Conservation (phyloP, 805 yeast genomes). For the Candida ascalaphidarum region DNA sequence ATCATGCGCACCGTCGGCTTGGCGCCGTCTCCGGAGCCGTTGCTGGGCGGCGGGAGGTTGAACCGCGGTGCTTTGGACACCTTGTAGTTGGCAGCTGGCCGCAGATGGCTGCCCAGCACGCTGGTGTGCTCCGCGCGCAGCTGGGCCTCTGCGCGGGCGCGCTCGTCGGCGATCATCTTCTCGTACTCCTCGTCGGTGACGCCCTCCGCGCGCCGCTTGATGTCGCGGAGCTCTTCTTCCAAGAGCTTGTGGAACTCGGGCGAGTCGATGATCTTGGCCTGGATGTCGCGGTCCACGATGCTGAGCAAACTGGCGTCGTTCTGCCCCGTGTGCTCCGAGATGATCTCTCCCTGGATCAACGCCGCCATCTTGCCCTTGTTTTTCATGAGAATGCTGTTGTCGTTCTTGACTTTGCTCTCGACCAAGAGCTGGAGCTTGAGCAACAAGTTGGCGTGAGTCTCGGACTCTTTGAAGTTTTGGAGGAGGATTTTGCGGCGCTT, state of each 20-base stretch:
- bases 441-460: conserved; percentile 31
- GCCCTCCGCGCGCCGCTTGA: conserved; percentile 22
- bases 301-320: conserved; percentile 16
- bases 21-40: no score
- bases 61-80: conserved; percentile 29
- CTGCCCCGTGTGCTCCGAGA: conserved; percentile 15
- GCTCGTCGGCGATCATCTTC: conserved; percentile 13
- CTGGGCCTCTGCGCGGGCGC: conserved; percentile 8
- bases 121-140: conserved; percentile 2
- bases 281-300: conserved; percentile 36
- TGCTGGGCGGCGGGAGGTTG: no score
- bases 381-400: conserved; percentile 38
- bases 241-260: conserved; percentile 28
- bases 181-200: conserved; percentile 32
- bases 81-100: conserved; percentile 12
- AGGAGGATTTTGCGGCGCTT: conserved; percentile 32
- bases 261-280: conserved; percentile 34
- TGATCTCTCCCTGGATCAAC: conserved; percentile 42
- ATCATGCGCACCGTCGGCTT: neutral
- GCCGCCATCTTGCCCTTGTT: conserved; percentile 46
- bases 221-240: conserved; percentile 22
- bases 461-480: conserved; percentile 33
- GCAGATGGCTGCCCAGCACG: neutral
- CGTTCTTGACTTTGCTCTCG: conserved; percentile 37
- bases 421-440: conserved; percentile 33